These are phyloP conservation scores for Lithospermum erythrorhizon DNA, from an alignment of 257 asterid species.

Conservation along the genomic window DNA sequence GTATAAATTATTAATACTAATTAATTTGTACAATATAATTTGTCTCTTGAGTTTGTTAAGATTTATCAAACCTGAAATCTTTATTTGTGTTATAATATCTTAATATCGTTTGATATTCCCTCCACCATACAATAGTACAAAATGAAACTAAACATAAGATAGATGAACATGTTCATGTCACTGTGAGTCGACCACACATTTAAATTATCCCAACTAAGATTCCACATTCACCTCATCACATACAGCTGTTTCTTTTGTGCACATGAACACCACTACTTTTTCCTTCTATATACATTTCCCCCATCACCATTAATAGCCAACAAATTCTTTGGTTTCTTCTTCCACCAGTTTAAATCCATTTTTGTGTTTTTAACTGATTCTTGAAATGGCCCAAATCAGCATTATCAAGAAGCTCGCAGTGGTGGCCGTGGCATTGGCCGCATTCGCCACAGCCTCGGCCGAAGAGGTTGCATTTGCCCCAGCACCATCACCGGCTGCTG, in stretches of 20 bases:
- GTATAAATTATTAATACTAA: no score
- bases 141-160: no score
- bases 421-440: constrained; percentile 6
- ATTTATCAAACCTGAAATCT: no score
- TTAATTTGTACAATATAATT: no score
- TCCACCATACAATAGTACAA: no score
- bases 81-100: no score
- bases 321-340: not conserved
- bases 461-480: constrained; percentile 28
- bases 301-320: not conserved
- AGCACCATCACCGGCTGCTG: constrained; percentile 34
- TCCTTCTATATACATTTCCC: not conserved
- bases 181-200: not conserved
- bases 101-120: no score
- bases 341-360: no score
- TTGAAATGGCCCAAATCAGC: not conserved
- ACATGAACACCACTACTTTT: not conserved
- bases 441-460: constrained; percentile 27
- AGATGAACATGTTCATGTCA: no score
- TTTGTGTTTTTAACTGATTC: not conserved
- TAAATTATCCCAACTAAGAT: not conserved
- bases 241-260: not conserved
- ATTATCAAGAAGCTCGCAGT: constrained; percentile 2
- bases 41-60: no score
- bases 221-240: not conserved